phyloP scores from a whole-genome alignment of 768 basidiomycete genomes.

The Trametes cinnabarina region DNA sequence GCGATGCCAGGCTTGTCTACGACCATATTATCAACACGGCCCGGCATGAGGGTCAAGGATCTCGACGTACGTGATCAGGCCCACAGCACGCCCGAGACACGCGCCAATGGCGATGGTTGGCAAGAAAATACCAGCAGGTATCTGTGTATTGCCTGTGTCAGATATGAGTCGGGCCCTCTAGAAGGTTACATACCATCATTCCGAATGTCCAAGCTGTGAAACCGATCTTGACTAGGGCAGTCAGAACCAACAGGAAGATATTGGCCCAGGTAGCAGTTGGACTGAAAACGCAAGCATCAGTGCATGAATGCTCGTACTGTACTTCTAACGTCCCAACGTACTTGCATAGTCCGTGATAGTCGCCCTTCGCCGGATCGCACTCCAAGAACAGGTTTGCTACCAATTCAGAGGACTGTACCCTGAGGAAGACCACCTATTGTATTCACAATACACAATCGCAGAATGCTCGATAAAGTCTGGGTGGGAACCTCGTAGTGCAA shows the following conservation, averaged over 20 bases:
- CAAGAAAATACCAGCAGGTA: slow-evolving; percentile 75
- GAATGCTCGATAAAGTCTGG: background rate
- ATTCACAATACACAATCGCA: too few relatives aligned
- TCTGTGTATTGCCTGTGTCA: slow-evolving; percentile 35
- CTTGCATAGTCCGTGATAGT: slow-evolving; percentile 83
- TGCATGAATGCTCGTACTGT: background rate
- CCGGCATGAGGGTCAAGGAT: background rate
- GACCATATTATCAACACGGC: background rate
- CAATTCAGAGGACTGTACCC: slow-evolving; percentile 75
- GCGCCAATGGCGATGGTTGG: slow-evolving; percentile 77
- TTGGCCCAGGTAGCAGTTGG: slow-evolving; percentile 66
- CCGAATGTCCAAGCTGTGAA: slow-evolving; percentile 79
- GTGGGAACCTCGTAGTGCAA: background rate
- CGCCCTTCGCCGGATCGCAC: slow-evolving; percentile 64
- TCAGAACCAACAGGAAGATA: slow-evolving; percentile 62
- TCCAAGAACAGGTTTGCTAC: slow-evolving; percentile 84
- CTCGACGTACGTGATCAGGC: slow-evolving; percentile 56
- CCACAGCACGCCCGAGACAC: slow-evolving; percentile 68
- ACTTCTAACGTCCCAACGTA: slow-evolving; percentile 38
- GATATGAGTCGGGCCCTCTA: background rate
- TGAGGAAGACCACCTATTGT: slow-evolving; percentile 72
- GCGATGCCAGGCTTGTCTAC: slow-evolving; percentile 64
- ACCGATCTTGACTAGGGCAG: slow-evolving; percentile 57
- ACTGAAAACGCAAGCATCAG: slow-evolving; percentile 33
- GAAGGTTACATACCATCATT: slow-evolving; percentile 55